A percentile compares a stretch with the other conserved stretches of the same genome.
Evolutionary conservation across 2,329 filamentous ascomycete genomes (phyloP).

Genomic region (Claviceps maximensis): DNA sequence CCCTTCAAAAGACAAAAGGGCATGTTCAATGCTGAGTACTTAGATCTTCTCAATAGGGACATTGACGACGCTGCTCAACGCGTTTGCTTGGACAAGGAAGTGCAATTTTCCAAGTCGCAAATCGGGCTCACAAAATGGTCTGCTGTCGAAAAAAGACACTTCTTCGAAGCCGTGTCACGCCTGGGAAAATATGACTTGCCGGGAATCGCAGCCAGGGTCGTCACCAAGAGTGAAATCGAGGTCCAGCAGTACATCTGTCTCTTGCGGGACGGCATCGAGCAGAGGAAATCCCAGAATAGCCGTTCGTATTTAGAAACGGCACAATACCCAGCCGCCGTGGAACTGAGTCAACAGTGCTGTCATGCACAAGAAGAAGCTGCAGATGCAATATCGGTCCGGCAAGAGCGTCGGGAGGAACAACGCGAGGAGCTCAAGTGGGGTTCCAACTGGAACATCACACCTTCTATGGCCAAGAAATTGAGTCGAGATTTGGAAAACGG

Average conservation of each 20-base stretch:
- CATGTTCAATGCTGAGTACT: constrained; percentile 31
- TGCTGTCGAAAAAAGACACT: constrained; percentile 50
- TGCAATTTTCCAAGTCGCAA: constrained; percentile 33
- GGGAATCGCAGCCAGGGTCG: constrained; percentile 49
- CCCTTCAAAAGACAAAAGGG: constrained; percentile 34
- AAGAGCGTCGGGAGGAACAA: constrained; percentile 49
- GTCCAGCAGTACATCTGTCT: constrained; percentile 55
- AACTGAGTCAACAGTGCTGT: constrained; percentile 55
- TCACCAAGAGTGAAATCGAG: constrained; percentile 62
- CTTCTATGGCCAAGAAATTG: constrained; percentile 20
- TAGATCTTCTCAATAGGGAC: constrained; percentile 41
- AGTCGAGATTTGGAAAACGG: constrained; percentile 9
- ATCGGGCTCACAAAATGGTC: constrained; percentile 62
- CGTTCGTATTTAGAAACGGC: constrained; percentile 26
- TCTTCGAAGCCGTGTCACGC: constrained; percentile 54
- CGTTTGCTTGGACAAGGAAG: constrained; percentile 18
- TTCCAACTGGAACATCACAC: constrained; percentile 51
- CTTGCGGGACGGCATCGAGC: constrained; percentile 38
- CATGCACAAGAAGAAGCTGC: constrained; percentile 53
- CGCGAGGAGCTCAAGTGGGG: constrained; percentile 49
- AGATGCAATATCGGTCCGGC: constrained; percentile 48
- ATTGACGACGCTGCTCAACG: constrained; percentile 38
- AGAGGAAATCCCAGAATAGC: constrained; percentile 22
- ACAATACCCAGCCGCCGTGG: constrained; percentile 58
- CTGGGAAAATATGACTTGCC: constrained; percentile 49